Base-by-base conservation (phyloP, 1,284 basidiomycete genomes). In the Fomes fomentarius region DNA sequence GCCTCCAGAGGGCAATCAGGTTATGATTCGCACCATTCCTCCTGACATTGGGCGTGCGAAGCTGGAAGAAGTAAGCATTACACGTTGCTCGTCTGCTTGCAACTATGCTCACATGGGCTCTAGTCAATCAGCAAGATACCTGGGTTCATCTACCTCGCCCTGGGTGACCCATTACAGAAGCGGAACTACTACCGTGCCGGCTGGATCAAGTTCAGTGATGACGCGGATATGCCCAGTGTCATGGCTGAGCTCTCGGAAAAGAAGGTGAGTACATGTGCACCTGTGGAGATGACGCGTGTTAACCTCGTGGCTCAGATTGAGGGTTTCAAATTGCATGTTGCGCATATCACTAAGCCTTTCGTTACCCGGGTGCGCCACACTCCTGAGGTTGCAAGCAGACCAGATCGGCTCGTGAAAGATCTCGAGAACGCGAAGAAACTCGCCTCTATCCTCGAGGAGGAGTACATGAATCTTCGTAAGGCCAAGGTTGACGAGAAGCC, bases 11-110 rank as follows among this genome's bases (percentile, higher is more conserved):
- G 87, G 89, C 12, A 91, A 92, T 65, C 93, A 96, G 69, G 86
- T 98, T 45, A 93, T 96, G 83, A 94, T 97, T 66, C 87, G 94
- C 61, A 94, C 92, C 17, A 93, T 97, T 59, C 92, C 94, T 37
- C 93, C 94, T 24, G 91, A 93, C 60, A 93, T 96, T 63, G 88
- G 91, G 19, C 84, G 94, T 41, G 74, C 87, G 40, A 94, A 93
- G 64, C 78, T 98, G 26, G 94, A 97, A 76, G 88, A 91, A 70
- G 93, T 96, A 60, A 59, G 78, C 69, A 43, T 52, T 40, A n/a
- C 22, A 25, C 12, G 10, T 30, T 39, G 1, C 19, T 60, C 9
- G 57, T 45, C 17, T 28, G 44, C 25, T 46, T 60, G 26, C 50
- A 47, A 53, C 56, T 19, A 24, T 47, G 31, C 43, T 50, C 28